Evolutionary conservation across 2,329 filamentous ascomycete genomes (phyloP).

Genomic region (Paramyrothecium roridum): DNA sequence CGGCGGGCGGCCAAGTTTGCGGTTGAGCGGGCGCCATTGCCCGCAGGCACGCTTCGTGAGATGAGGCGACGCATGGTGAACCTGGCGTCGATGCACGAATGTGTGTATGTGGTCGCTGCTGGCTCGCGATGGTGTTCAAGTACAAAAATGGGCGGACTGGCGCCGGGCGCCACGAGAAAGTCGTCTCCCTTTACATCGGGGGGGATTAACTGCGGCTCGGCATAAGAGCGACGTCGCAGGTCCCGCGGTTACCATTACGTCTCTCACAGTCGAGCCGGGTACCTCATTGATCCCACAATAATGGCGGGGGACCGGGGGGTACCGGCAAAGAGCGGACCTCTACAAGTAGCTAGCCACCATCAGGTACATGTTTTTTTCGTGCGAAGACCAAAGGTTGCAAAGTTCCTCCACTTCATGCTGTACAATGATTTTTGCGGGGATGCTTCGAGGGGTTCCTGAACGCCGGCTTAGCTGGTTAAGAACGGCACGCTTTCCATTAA

Average conservation of each 20-base stretch:
- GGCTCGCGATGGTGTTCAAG: neutral
- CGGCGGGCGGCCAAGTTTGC: slow-evolving; percentile 30
- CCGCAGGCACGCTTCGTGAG: slow-evolving; percentile 27
- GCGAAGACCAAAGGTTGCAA: neutral
- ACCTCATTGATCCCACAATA: neutral
- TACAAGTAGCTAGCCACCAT: no score
- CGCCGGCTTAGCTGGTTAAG: neutral
- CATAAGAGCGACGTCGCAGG: neutral
- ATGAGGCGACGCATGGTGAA: slow-evolving; percentile 44
- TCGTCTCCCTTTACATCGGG: neutral
- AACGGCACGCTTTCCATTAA: neutral
- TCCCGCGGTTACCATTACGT: neutral
- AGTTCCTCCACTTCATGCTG: neutral
- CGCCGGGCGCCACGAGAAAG: neutral
- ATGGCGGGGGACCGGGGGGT: neutral
- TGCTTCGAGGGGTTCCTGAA: neutral
- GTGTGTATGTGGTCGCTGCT: no score
- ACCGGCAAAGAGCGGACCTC: no score
- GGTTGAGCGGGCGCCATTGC: neutral
- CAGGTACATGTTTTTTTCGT: no score
- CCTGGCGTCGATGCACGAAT: no score
- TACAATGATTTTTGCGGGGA: neutral
- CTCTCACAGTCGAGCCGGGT: neutral
- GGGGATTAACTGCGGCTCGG: neutral
- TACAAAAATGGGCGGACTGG: neutral